Conservation (phyloP, 305 asterid genomes). For the Ajuga reptans region DNA sequence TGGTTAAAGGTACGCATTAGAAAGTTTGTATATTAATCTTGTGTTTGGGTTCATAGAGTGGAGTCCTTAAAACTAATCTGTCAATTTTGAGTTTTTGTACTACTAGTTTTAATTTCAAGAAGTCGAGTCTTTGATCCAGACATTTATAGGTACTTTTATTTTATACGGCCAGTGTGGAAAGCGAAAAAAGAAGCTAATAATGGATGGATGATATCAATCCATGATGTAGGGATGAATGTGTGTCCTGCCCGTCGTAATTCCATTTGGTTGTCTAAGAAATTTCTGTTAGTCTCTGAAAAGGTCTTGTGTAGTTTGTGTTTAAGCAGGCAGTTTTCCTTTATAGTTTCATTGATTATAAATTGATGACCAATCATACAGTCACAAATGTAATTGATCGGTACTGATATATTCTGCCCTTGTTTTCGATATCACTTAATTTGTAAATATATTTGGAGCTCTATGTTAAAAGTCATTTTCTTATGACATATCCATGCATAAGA, state of each 20-base stretch:
- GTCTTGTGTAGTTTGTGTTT: constrained; percentile 9
- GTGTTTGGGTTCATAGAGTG: constrained; percentile 3
- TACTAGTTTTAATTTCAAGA: neutral
- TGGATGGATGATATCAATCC: neutral
- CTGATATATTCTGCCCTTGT: neutral
- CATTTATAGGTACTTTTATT: neutral
- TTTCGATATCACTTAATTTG: neutral
- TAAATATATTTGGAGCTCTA: neutral
- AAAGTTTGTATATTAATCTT: neutral
- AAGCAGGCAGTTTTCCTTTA: neutral
- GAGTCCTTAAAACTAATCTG: neutral
- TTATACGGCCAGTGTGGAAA: neutral
- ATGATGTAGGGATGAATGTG: constrained; percentile 1
- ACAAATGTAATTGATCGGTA: neutral
- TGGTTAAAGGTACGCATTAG: neutral
- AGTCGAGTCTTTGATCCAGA: neutral
- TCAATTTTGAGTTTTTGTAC: neutral
- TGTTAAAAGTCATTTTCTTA: neutral
- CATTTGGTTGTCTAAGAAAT: constrained; percentile 2
- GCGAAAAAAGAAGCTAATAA: constrained; percentile 9
- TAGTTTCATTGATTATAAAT: neutral
- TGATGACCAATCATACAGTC: neutral
- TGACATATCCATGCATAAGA: neutral
- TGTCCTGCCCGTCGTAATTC: neutral
- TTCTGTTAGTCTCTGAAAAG: neutral